Base-by-base conservation (phyloP, 2,329 filamentous ascomycete genomes). In the Colletotrichum sansevieriae region DNA sequence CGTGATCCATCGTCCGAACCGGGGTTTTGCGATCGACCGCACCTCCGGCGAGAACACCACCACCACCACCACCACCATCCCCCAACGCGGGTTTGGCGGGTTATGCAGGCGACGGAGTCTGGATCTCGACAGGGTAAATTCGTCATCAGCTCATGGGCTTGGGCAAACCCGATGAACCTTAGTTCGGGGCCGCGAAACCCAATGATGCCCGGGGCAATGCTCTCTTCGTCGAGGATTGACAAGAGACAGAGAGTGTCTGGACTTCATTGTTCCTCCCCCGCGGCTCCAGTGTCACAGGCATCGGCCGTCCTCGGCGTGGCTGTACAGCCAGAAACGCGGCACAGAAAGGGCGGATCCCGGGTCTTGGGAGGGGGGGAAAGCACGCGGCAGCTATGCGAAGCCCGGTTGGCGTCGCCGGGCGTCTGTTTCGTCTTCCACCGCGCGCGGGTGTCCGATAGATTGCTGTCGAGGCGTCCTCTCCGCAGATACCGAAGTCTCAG, bases 391-490 rank as follows among this genome's bases (percentile, higher is more conserved):
- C 37, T 39, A 54, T 35, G 29, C 29, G 49, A 54, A 33, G 49
- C 49, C 18, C 49, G 25, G 49, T 29, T 37, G 29, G 29, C 35
- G 9, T 46, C 18, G 29, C 18, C 29, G 15, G 35, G 18, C 49
- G 44, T 25, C 60, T 52, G 65, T 65, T 68, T 64, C 52, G 60
- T 18, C 62, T 39, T 44, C 65, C 37, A 46, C 41, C 65, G 25
- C 46, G 20, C 51, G 29, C 65, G 29, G 33, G 65, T 68, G 60
- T 68, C 60, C 44, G 52, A 68, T 68, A 68, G 29, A 64, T 64
- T 64, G 65, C 20, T 9, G 25, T 15, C 15, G n/a, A 11, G 39
- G 37, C n/a, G 35, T 20, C 25, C 41, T 10, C n/a, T 20, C 33
- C 57, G 29, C 25, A 37, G 43, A 37, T 10, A 46, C 39, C 54